Base-by-base conservation (phyloP, 2,329 filamentous ascomycete genomes). In the Aaosphaeria arxii region DNA sequence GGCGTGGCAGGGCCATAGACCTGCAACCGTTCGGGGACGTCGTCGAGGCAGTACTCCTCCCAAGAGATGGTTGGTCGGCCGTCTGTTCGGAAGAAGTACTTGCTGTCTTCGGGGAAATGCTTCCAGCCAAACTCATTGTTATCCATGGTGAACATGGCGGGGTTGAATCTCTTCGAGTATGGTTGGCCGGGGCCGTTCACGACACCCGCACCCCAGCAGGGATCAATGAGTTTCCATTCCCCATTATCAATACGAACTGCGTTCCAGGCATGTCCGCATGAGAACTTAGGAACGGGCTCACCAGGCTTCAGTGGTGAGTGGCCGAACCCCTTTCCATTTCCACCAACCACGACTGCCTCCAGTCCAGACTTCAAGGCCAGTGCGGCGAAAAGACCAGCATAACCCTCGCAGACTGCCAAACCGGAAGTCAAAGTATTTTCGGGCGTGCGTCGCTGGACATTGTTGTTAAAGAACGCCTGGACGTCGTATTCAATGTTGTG, bases 401-500 rank as follows among this genome's bases (percentile, higher is more conserved):
- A 97, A 1, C 94, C 94, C 68, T 90, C 86, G 63, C 94, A 99
- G 7, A 99, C 94, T 11, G 91, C 91, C 48, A 88, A 77, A 31
- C 94, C 94, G 11, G 80, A 80, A 30, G 84, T 79, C 7, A 97
- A 82, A 1, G 88, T 92, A 31, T 86, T 83, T 32, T 85, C 81
- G 0, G 90, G 86, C 0, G 84, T 86, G 39, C 83, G 84, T 6
- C 80, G 76, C 53, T 84, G 79, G 31, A 95, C 75, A 42, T 76
- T 83, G 33, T 85, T 82, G 48, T 79, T 82, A 63, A 95, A 95
- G 74, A 96, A 95, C 28, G 85, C 81, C 29, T 82, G 78, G 0
- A 84, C 83, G 65, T 97, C 89, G 67, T 97, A 99, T 42, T 79
- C 79, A 49, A 99, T 85, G 60, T 97, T 97, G 70, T 97, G 86